Conservation (phyloP, 2,329 filamentous ascomycete species). For the Tolypocladium endophyticum region DNA sequence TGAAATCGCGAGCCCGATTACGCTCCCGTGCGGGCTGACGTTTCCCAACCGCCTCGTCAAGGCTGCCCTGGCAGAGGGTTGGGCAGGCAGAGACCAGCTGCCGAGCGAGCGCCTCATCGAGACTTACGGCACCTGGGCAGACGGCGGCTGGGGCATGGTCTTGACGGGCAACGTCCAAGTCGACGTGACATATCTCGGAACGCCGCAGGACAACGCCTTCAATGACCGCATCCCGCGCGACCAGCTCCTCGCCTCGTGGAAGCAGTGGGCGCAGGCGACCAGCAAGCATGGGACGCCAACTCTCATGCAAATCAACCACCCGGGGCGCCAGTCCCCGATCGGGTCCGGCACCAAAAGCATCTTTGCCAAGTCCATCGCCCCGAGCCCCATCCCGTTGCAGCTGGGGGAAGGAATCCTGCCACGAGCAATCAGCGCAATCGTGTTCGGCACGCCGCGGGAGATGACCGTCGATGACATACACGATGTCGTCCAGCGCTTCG, state of each 20-base stretch:
- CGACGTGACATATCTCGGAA: constrained; percentile 25
- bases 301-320: constrained; percentile 36
- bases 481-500: constrained; percentile 40
- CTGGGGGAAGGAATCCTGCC: constrained; percentile 28
- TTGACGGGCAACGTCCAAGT: constrained; percentile 40
- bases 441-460: constrained; percentile 44
- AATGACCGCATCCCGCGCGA: constrained; percentile 16
- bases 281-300: constrained; percentile 22
- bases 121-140: constrained; percentile 42
- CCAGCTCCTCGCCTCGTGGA: constrained; percentile 24
- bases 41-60: constrained; percentile 44
- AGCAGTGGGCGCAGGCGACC: constrained; percentile 20
- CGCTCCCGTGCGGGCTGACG: constrained; percentile 42
- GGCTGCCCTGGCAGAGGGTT: constrained; percentile 38
- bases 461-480: constrained; percentile 46
- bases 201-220: constrained; percentile 21
- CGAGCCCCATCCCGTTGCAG: constrained; percentile 30
- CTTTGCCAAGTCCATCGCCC: constrained; percentile 29
- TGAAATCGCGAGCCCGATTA: constrained; percentile 25
- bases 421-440: constrained; percentile 16
- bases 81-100: constrained; percentile 28
- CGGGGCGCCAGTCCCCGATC: constrained; percentile 31
- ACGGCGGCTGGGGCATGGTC: constrained; percentile 41
- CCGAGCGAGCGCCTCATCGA: constrained; percentile 30
- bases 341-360: constrained; percentile 25